These are phyloP conservation scores for Candida freyschussii DNA, from an alignment of 1,139 yeast genomes.

Conservation along the genomic window DNA sequence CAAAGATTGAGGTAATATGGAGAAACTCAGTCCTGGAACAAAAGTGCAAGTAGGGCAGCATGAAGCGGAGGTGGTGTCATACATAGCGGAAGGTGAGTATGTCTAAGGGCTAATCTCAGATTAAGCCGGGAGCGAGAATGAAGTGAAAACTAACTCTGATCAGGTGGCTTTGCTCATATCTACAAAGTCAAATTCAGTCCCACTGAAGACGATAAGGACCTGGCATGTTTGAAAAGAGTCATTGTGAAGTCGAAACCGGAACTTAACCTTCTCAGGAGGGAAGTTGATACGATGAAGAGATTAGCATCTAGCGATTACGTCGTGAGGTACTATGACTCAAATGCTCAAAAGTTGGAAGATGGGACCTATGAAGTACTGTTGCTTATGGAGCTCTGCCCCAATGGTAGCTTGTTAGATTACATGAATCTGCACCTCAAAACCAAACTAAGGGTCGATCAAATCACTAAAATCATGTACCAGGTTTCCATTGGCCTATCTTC, in stretches of 20 bases:
- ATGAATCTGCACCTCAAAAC: constrained; percentile 69
- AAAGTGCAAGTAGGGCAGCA: constrained; percentile 52
- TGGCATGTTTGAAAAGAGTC: constrained; percentile 71
- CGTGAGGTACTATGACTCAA: constrained; percentile 70
- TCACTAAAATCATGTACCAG: constrained; percentile 62
- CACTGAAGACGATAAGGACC: constrained; percentile 28
- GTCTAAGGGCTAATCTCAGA: not conserved
- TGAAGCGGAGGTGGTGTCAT: constrained; percentile 41
- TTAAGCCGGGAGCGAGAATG: not conserved
- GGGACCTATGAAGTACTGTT: constrained; percentile 67
- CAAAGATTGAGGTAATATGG: too few species aligned
- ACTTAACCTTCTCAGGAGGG: constrained; percentile 59
- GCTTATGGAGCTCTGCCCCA: constrained; percentile 74
- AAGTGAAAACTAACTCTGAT: constrained; percentile 31
- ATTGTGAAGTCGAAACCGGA: constrained; percentile 69
- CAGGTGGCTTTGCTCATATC: constrained; percentile 55
- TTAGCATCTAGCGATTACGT: constrained; percentile 51
- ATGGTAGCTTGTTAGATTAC: constrained; percentile 64
- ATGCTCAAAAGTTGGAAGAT: constrained; percentile 53
- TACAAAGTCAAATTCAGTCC: constrained; percentile 52
- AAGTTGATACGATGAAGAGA: constrained; percentile 72
- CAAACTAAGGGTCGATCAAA: constrained; percentile 57
- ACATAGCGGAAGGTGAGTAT: constrained; percentile 49
- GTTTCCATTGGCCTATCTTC: constrained; percentile 63
- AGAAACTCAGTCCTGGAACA: constrained; percentile 47